Evolutionary conservation across 768 basidiomycete genomes (phyloP), one percentile per base, ranked within the genome.

Genomic region (Rhodotorula kratochvilovae): DNA sequence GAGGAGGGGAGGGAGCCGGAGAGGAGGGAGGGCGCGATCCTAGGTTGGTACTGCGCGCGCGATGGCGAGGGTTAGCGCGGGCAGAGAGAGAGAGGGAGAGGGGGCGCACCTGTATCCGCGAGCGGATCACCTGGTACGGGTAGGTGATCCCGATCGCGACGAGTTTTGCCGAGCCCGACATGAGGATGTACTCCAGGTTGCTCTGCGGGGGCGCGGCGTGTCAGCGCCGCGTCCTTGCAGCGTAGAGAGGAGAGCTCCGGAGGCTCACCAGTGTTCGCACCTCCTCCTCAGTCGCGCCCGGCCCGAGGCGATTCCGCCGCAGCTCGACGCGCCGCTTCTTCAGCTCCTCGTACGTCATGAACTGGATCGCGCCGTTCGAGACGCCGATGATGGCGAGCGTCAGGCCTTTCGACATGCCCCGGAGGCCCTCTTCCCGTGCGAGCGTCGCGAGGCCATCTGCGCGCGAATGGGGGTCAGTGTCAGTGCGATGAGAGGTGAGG

Each of bases 61-160:
- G 21, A 8, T 3, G 29, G 46, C 8, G 31, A 15, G 55, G 16
- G 42, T 36, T 45, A 16, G 19, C 27, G 62, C 25, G 55, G 56
- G 51, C 48, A 48, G 51, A 35, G 53, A 13, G n/a, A 27, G 35
- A n/a, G 25, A 25, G 57, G 46, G 58, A 35, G 33, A 27, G 42
- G 70, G 2, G 29, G 23, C 84, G 45, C 67, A 92, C 94, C 81
- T 98, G 95, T 79, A 98, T 86, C 61, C 94, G 86, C 4, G 95
- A 93, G 64, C 95, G 87, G 53, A 99, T 84, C 55, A 99, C 96
- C 82, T 99, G 96, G 80, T 98, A 98, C 15, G 96, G 96, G 80
- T 99, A 99, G 45, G 96, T 99, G 31, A 87, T 75, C 11, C 86
- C 81, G 53, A 98, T 86, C 1, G 96, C 92, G 31, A 85, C 84